Conservation (phyloP, 2,329 filamentous ascomycete species). For the Neofusicoccum ribis region DNA sequence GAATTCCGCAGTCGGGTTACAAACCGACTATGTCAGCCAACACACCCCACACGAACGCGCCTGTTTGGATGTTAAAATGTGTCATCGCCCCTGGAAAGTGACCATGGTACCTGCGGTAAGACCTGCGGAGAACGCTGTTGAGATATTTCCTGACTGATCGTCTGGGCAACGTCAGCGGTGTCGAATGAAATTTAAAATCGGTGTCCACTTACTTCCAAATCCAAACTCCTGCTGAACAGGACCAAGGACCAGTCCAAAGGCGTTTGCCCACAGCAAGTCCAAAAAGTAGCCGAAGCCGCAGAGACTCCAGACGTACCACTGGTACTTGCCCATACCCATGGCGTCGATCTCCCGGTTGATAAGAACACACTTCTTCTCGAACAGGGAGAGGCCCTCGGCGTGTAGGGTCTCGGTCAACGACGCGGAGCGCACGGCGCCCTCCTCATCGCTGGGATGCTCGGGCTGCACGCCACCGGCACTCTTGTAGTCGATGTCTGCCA, state of each 20-base stretch:
- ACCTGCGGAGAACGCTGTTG: constrained; percentile 55
- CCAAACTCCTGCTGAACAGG: constrained; percentile 59
- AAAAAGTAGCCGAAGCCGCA: constrained; percentile 59
- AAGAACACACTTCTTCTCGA: constrained; percentile 47
- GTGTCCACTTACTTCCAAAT: constrained; percentile 37
- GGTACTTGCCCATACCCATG: constrained; percentile 56
- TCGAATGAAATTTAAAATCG: not conserved
- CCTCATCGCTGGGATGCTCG: not conserved
- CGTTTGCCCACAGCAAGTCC: constrained; percentile 60
- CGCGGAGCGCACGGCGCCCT: not conserved
- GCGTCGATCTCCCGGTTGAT: constrained; percentile 52
- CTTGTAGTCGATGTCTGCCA: constrained; percentile 9
- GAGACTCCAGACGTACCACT: constrained; percentile 54
- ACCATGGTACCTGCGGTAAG: constrained; percentile 42
- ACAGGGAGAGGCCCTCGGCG: constrained; percentile 33
- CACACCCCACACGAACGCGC: constrained; percentile 57
- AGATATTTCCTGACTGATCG: constrained; percentile 52
- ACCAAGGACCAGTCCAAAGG: constrained; percentile 56
- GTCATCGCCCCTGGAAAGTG: not conserved
- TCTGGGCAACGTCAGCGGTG: constrained; percentile 22
- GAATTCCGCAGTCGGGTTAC: constrained; percentile 22
- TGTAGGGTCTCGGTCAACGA: constrained; percentile 5
- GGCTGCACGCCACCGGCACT: not conserved
- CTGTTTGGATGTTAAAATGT: not conserved
- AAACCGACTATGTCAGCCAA: constrained; percentile 54